Base-by-base conservation (phyloP, 2,329 filamentous ascomycete genomes). In the Plenodomus tracheiphilus region DNA sequence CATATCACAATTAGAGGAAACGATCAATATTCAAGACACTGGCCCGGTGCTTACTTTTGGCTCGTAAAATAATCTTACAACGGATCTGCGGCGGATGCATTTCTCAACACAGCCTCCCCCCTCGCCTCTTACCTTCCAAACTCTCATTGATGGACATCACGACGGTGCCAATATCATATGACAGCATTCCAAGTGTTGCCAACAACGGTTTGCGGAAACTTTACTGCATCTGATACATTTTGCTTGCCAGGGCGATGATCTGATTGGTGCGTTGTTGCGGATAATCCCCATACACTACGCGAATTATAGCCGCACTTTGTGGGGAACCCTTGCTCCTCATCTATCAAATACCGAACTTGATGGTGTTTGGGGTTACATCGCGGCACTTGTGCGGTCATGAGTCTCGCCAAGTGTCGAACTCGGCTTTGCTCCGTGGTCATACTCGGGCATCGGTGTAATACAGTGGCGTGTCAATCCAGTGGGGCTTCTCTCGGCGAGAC, bases 201-300 rank as follows among this genome's bases (percentile, higher is more conserved):
- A 42, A 44, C 37, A 42, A 41, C 38, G 41, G 46, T 49, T 18
- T n/a, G 37, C 32, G 20, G 37, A 19, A 4, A 49, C 9, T 30
- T 30, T 21, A 38, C 19, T 22, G 18, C 21, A 39, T 45, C 22
- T 32, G 18, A 30, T 16, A 18, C 22, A 25, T 25, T 25, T 25
- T 25, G 22, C n/a, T 13, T 22, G 45, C 34, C 36, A 34, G 30
- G 15, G 30, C 19, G 34, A 30, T 17, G n/a, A 17, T 19, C 37
- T 18, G 41, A 49, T 49, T 49, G 46, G 46, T 45, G 46, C 41
- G 25, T 28, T 28, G n/a, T 13, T 16, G 32, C 41, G 46, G 46
- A 32, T 36, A 25, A 41, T 44, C 9, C 20, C n/a, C 16, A 37
- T 37, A 38, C 35, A n/a, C 16, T 44, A 41, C 16, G 30, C 20